Conservation (phyloP, 2,329 filamentous ascomycete species). For the Beauveria rudraprayagi region DNA sequence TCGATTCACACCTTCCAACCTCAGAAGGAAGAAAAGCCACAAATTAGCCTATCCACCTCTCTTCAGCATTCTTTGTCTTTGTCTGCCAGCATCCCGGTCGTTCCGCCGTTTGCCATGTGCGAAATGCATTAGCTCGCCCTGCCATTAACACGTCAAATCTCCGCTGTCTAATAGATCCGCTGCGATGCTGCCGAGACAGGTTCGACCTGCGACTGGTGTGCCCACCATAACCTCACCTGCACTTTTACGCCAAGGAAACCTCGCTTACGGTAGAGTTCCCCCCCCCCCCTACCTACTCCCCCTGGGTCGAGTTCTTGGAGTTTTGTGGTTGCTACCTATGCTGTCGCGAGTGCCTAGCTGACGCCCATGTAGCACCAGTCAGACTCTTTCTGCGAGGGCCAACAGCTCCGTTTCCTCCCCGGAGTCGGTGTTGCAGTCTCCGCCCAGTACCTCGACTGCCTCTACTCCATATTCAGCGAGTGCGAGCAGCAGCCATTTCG, state of each 20-base stretch:
- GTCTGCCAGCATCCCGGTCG: neutral
- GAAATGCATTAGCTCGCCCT: neutral
- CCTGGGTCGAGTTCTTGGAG: too few relatives aligned
- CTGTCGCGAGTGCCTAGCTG: neutral
- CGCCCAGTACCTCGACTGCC: neutral
- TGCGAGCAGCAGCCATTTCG: neutral
- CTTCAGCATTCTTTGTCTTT: neutral
- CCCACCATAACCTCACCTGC: constrained; percentile 37
- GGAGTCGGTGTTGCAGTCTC: neutral
- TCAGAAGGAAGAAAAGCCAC: neutral
- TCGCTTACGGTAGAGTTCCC: constrained; percentile 1
- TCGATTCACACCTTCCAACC: neutral
- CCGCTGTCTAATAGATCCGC: constrained; percentile 33
- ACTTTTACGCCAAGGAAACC: constrained; percentile 28
- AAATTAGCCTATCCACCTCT: neutral
- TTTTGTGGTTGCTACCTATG: neutral
- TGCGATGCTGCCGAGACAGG: constrained; percentile 34
- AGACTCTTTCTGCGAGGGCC: neutral
- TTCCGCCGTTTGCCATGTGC: neutral
- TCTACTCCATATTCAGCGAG: neutral
- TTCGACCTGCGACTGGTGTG: constrained; percentile 40
- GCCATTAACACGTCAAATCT: constrained; percentile 10
- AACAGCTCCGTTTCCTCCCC: neutral
- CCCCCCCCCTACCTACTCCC: neutral
- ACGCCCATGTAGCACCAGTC: neutral